Base-by-base conservation (phyloP, 2,329 filamentous ascomycete genomes). In the Pseudogymnoascus sp. region DNA sequence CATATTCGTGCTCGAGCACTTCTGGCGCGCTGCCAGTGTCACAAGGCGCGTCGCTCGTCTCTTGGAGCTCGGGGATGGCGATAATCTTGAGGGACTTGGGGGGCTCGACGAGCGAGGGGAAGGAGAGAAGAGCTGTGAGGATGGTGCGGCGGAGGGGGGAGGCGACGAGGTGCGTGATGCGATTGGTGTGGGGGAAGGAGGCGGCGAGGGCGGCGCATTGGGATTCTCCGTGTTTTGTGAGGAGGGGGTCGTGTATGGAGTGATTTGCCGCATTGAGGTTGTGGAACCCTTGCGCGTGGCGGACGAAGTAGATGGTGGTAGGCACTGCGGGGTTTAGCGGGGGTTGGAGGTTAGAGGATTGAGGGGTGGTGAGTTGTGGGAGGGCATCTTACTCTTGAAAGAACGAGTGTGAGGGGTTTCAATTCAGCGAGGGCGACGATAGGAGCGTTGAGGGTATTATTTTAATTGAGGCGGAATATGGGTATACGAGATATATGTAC, bases 61-160 rank as follows among this genome's bases (percentile, higher is more conserved):
- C 93, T 75, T 96, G 93, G 4, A 91, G 77, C 66, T 89, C 85
- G 0, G 91, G 90, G 11, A 95, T 77, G 1, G 87, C 86, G 26
- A 88, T 76, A 61, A 96, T 73, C 47, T 66, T 64, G n/a, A 61
- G 37, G 5, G 24, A 61, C 1, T 67, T 53, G 1, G 67, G 65
- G 0, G 40, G 77, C 21, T 79, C 70, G 61, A 84, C 79, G 0
- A 78, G 79, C 0, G 83, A 78, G 16, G 80, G 81, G 74, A 96
- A 96, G 53, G 84, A 82, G 62, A 85, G 77, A 31, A 91, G 80
- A 35, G 88, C 87, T 1, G 92, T 96, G 75, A 90, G 85, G 53
- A 96, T 80, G 1, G 92, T 96, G 66, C 92, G 86, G 61, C 88
- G 86, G 68, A 96, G 81, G 5, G 92, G 91, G 0, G 90, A 95